Base-by-base conservation (phyloP, 2,329 filamentous ascomycete genomes). In the Aspergillus sp. region DNA sequence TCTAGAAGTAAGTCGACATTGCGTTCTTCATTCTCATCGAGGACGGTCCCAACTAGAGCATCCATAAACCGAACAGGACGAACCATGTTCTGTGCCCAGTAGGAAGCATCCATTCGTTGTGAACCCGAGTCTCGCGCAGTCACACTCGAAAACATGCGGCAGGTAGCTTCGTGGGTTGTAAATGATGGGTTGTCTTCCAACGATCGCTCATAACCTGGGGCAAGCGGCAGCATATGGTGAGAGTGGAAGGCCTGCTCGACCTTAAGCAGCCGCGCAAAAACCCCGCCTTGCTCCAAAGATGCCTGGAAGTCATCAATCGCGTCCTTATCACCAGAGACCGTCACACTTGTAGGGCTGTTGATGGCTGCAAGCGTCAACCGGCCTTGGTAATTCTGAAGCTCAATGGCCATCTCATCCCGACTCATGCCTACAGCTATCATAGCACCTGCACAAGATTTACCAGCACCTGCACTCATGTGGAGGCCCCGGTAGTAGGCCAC, bases 341-440 rank as follows among this genome's bases (percentile, higher is more conserved):
- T 77, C 1, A 74, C 59, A 42, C 67, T 75, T 2, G 54, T 52
- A 0, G 68, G 67, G 3, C 64, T 68, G 56, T 78, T 78, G 41
- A 69, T 57, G 23, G 73, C 76, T 0, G 71, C 75, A 2, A 72
- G 53, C 4, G 45, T 43, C 6, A 62, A 23, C 34, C 50, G n/a
- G 4, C 38, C 41, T 36, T 32, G 42, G 40, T 70, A 63, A 3
- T 45, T 57, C 10, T 45, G 23, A 9, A 61, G 20, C 10, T 54
- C 48, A 2, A 47, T 43, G n/a, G 32, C 9, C 1, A 53, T 53
- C 20, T 59, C 57, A 13, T 49, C 48, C 14, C 41, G 29, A 2
- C 43, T 44, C 4, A 58, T 20, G 3, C 64, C 61, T 11, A 57
- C 61, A 2, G 66, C 64, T 14, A 64, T 14, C 66, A 69, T 68